Conservation (phyloP, 2,329 filamentous ascomycete genomes). For the Penicillium sp. region DNA sequence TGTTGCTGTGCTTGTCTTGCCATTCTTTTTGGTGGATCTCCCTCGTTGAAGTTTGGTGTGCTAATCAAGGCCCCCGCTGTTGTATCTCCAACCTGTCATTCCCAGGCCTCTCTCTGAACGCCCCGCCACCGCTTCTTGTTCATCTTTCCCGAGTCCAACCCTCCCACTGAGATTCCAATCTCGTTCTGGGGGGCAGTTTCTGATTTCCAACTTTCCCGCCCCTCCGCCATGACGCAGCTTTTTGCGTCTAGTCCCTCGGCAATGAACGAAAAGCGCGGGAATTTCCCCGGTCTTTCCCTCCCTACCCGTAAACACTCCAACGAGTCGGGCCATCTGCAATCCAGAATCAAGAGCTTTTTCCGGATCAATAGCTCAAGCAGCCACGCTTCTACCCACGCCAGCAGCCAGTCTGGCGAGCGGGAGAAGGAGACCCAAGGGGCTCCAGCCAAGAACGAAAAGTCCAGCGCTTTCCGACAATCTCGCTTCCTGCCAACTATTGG, state of each 20-base stretch:
- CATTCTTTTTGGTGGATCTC: constrained; percentile 25
- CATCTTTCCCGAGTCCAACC: constrained; percentile 12
- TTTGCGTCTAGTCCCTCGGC: constrained; percentile 42
- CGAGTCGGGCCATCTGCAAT: constrained; percentile 54
- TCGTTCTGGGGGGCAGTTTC: neutral
- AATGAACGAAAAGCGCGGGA: constrained; percentile 48
- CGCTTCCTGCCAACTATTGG: constrained; percentile 86
- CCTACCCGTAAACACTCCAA: constrained; percentile 46
- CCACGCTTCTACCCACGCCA: constrained; percentile 41
- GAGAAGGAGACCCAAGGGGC: constrained; percentile 45
- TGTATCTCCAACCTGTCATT: constrained; percentile 18
- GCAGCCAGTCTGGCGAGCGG: constrained; percentile 27
- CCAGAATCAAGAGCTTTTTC: constrained; percentile 70
- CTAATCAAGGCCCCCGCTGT: constrained; percentile 11
- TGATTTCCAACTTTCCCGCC: neutral
- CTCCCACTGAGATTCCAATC: constrained; percentile 2
- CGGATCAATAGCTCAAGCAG: constrained; percentile 60
- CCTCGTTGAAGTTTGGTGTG: constrained; percentile 14
- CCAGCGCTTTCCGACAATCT: constrained; percentile 71
- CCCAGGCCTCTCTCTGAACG: constrained; percentile 9
- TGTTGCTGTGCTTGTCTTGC: constrained; percentile 15
- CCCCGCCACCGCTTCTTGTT: constrained; percentile 7
- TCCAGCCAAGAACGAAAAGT: constrained; percentile 62
- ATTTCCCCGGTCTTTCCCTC: constrained; percentile 48
- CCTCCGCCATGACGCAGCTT: constrained; percentile 43